Percentiles rank a stretch among this genome's conserved stretches.
phyloP scores from a whole-genome alignment of 139 green algal genomes.

The Picochlorum sp. region DNA sequence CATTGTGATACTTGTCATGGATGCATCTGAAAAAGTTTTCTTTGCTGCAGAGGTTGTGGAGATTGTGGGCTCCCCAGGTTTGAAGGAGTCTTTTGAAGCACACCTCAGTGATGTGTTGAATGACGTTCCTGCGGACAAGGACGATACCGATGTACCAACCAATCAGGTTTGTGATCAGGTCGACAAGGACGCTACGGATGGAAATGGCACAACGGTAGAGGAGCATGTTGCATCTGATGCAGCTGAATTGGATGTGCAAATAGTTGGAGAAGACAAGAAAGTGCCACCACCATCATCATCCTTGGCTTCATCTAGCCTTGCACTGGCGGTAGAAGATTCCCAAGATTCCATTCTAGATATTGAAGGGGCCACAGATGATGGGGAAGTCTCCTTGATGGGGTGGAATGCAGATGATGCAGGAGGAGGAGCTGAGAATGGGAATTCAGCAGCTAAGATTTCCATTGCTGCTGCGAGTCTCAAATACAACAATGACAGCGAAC shows the following conservation, averaged over 20 bases:
- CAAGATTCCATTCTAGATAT: background rate
- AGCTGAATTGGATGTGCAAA: background rate
- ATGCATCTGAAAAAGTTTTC: background rate
- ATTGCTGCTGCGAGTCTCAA: background rate
- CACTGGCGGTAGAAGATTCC: background rate
- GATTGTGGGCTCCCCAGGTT: background rate
- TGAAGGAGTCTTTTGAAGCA: constrained; percentile 1
- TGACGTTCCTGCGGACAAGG: background rate
- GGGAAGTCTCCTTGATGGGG: too few species aligned
- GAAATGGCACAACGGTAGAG: background rate
- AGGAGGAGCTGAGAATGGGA: background rate
- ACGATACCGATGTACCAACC: background rate
- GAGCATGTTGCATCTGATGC: background rate
- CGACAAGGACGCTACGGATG: background rate
- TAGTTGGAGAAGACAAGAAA: too few species aligned
- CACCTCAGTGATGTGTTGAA: constrained; percentile 2
- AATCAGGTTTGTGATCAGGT: background rate
- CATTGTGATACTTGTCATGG: background rate
- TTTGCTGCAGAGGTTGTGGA: constrained; percentile 4
- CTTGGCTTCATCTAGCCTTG: background rate
- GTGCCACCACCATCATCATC: background rate
- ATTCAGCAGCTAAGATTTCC: background rate
- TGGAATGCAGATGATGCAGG: constrained; percentile 1
- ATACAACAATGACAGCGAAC: background rate
- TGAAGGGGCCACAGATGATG: too few species aligned